phyloP scores from a whole-genome alignment of 345 rosid species.

The Gossypium sturtianum region DNA sequence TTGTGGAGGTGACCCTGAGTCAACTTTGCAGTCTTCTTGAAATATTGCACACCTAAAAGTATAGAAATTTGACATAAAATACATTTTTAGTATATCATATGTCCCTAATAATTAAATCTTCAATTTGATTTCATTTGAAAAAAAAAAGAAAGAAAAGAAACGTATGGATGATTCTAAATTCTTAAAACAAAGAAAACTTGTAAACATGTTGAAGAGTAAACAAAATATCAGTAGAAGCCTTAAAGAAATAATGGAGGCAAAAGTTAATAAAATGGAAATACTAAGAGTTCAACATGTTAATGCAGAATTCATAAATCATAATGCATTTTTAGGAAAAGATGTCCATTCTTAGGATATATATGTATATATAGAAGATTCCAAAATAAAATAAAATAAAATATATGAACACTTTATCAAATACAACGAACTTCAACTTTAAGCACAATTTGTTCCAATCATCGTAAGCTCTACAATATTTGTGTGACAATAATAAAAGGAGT shows the following conservation, averaged over 20 bases:
- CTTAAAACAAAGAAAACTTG: neutral
- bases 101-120: neutral
- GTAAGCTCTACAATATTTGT: neutral
- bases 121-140: neutral
- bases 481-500: neutral
- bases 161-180: neutral
- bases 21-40: slow-evolving; percentile 79
- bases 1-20: slow-evolving; percentile 55
- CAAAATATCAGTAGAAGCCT: neutral
- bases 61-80: slow-evolving; percentile 7
- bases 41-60: slow-evolving; percentile 67
- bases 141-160: neutral
- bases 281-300: slow-evolving; percentile 3
- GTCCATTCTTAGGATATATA: neutral
- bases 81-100: neutral
- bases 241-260: neutral
- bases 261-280: neutral
- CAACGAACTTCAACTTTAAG: neutral
- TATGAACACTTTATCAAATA: neutral
- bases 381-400: neutral
- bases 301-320: neutral
- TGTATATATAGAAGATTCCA: neutral
- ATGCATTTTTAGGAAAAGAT: neutral
- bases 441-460: neutral
- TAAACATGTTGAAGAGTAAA: neutral